These are phyloP conservation scores for Yamagishiella unicocca DNA, from an alignment of 139 green algal species.

Conservation along the genomic window DNA sequence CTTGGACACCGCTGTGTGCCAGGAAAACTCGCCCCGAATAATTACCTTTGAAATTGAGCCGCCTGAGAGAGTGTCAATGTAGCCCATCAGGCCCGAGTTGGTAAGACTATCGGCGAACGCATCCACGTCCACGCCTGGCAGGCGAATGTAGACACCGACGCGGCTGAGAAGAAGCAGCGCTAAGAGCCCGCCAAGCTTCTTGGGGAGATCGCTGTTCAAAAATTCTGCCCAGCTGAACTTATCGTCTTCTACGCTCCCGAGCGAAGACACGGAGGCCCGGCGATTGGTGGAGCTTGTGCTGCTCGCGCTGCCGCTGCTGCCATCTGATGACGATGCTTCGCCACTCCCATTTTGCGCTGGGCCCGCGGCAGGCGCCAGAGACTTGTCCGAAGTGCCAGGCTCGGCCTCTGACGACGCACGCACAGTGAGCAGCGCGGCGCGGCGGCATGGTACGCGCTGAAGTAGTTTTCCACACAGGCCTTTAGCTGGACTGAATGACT, in stretches of 20 bases:
- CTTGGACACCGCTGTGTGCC: too few species aligned
- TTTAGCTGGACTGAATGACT: neutral
- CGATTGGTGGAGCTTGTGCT: neutral
- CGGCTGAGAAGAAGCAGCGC: constrained; percentile 89
- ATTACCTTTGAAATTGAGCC: constrained; percentile 77
- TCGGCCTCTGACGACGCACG: neutral
- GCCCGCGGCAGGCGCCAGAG: neutral
- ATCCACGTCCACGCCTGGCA: constrained; percentile 93
- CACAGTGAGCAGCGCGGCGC: neutral
- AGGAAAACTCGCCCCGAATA: too few species aligned
- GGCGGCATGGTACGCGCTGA: neutral
- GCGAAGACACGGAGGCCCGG: neutral
- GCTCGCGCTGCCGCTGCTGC: neutral
- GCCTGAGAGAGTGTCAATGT: constrained; percentile 94
- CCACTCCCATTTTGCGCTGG: constrained; percentile 21
- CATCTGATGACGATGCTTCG: neutral
- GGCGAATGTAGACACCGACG: constrained; percentile 94
- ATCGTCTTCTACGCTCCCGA: constrained; percentile 53
- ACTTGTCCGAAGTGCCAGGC: constrained; percentile 33
- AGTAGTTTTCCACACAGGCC: neutral
- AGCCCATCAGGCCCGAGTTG: constrained; percentile 86
- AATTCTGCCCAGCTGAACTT: constrained; percentile 74
- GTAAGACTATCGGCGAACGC: constrained; percentile 82
- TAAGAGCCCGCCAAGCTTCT: constrained; percentile 83
- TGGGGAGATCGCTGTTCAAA: constrained; percentile 78